Conservation (phyloP, 345 rosid species). For the Brassica carinata region DNA sequence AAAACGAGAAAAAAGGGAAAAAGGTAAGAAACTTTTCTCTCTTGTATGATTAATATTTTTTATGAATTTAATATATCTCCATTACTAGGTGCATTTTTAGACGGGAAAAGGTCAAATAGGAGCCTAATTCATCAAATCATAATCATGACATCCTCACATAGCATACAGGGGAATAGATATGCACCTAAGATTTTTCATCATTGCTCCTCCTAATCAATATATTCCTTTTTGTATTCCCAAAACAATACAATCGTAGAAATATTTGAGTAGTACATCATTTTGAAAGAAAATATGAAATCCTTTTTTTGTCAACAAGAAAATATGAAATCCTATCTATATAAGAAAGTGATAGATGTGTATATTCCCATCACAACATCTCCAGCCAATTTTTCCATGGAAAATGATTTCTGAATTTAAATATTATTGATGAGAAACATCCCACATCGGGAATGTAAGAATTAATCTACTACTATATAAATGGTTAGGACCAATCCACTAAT, state of each 20-base stretch:
- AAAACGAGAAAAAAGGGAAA: slow-evolving; percentile 39
- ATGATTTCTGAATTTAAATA: background rate
- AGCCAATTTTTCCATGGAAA: slow-evolving; percentile 30
- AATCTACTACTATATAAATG: too few species aligned
- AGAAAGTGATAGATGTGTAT: slow-evolving; percentile 36
- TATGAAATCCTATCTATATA: slow-evolving; percentile 31
- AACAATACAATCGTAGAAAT: slow-evolving; percentile 34
- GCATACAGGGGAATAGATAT: slow-evolving; percentile 62
- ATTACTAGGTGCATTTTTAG: background rate
- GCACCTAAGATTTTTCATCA: slow-evolving; percentile 95
- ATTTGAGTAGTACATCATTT: slow-evolving; percentile 24
- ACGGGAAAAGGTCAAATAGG: slow-evolving; percentile 65
- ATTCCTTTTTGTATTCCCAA: slow-evolving; percentile 40
- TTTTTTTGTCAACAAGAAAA: background rate
- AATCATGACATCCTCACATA: slow-evolving; percentile 75
- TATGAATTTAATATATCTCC: background rate
- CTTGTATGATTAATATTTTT: slow-evolving; percentile 20
- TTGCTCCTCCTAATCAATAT: slow-evolving; percentile 52
- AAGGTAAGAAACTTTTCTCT: slow-evolving; percentile 56
- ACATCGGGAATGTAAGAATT: too few species aligned
- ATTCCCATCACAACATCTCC: slow-evolving; percentile 42
- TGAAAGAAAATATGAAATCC: slow-evolving; percentile 19
- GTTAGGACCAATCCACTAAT: too few species aligned
- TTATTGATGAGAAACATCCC: too few species aligned
- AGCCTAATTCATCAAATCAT: slow-evolving; percentile 63